phyloP scores from a whole-genome alignment of 176 grass and related monocot species.

The Zoysia japonica region DNA sequence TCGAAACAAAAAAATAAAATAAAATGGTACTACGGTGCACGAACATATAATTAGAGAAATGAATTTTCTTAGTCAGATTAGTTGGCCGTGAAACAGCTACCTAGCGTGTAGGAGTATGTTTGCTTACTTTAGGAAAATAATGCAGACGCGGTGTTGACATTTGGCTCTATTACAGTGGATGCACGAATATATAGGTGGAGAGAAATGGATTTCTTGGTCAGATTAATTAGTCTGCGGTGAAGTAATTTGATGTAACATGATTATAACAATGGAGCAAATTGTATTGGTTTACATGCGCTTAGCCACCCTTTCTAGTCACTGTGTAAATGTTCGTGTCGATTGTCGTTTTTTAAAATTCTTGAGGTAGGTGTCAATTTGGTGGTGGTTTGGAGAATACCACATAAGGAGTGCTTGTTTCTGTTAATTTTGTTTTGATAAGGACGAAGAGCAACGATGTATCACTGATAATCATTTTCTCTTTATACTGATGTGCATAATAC shows the following conservation, averaged over 20 bases:
- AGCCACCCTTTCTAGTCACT: neutral
- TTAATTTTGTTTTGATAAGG: neutral
- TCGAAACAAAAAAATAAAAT: no score
- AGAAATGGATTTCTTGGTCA: neutral
- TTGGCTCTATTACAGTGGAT: neutral
- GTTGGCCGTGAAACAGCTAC: no score
- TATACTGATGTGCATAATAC: neutral
- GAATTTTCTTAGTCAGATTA: no score
- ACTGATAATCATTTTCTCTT: neutral
- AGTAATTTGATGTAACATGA: neutral
- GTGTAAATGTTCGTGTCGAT: neutral
- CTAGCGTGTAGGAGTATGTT: no score
- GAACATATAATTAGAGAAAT: no score
- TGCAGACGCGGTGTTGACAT: constrained; percentile 7
- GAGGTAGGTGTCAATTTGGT: neutral
- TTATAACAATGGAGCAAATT: neutral
- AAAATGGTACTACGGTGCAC: no score
- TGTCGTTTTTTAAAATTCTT: neutral
- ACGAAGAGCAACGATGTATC: neutral
- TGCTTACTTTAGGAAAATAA: no score
- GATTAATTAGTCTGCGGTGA: neutral
- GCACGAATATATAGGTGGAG: neutral
- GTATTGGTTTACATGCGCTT: neutral
- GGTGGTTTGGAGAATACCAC: neutral
- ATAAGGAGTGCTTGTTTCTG: neutral